Evolutionary conservation across 1,284 basidiomycete species (phyloP).

Genomic region (Pascua sp.): DNA sequence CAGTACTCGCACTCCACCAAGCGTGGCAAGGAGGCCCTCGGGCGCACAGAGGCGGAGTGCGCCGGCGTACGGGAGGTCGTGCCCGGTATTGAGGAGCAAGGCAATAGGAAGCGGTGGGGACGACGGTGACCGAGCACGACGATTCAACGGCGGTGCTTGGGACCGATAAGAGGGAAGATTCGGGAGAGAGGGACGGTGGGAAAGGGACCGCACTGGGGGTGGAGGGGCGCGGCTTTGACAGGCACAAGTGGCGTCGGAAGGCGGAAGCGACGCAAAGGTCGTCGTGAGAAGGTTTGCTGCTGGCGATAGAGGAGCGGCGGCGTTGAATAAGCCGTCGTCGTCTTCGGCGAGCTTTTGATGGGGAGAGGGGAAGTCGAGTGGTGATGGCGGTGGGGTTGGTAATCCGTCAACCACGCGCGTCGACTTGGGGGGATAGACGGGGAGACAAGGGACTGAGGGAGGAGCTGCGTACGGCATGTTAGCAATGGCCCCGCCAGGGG

Average conservation of each 20-base stretch:
- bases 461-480: slow-evolving; percentile 8
- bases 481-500: neutral
- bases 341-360: too few relatives aligned
- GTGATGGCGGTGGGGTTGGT: too few relatives aligned
- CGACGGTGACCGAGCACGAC: too few relatives aligned
- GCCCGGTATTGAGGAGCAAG: slow-evolving; percentile 18
- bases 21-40: slow-evolving; percentile 8
- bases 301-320: too few relatives aligned
- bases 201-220: neutral
- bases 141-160: neutral
- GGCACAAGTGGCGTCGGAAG: too few relatives aligned
- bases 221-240: too few relatives aligned
- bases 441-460: neutral
- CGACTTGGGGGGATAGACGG: neutral
- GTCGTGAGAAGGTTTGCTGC: too few relatives aligned
- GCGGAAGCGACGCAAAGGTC: too few relatives aligned
- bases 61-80: slow-evolving; percentile 20
- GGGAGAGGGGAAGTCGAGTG: too few relatives aligned
- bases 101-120: slow-evolving; percentile 1
- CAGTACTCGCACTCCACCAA: slow-evolving; percentile 16
- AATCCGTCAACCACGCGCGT: too few relatives aligned
- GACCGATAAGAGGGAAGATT: neutral
- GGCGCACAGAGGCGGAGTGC: slow-evolving; percentile 7
- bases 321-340: too few relatives aligned
- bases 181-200: neutral